Percentiles rank a stretch among this genome's conserved stretches.
phyloP scores from a whole-genome alignment of 306 rosid genomes.

The Pyrus pyrifolia region DNA sequence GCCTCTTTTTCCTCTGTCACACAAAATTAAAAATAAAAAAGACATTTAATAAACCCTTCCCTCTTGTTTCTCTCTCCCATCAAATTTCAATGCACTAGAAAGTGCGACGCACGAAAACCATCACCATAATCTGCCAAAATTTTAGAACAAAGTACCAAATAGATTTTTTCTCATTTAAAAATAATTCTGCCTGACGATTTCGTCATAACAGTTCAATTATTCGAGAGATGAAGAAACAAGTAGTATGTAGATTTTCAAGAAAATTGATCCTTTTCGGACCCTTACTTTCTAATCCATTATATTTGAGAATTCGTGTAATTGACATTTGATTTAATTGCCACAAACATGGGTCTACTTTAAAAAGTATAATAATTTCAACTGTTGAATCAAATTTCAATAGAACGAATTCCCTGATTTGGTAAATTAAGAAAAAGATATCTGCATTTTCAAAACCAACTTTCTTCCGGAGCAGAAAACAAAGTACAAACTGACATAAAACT shows the following conservation, averaged over 20 bases:
- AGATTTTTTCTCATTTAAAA: too few relatives aligned
- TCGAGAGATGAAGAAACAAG: too few relatives aligned
- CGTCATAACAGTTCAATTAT: too few relatives aligned
- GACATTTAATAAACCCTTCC: too few relatives aligned
- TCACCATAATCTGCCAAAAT: neutral
- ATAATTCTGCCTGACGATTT: too few relatives aligned
- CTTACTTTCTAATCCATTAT: too few relatives aligned
- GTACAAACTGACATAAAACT: conserved; percentile 28
- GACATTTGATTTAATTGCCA: too few relatives aligned
- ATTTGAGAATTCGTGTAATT: too few relatives aligned
- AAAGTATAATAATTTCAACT: too few relatives aligned
- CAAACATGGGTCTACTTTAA: rapidly evolving
- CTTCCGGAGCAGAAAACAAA: conserved; percentile 28
- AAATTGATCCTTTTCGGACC: too few relatives aligned
- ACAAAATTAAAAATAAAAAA: neutral
- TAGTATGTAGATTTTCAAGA: too few relatives aligned
- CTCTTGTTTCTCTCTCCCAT: neutral
- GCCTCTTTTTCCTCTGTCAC: neutral
- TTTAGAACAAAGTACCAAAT: neutral
- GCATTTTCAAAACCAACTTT: neutral
- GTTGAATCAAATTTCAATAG: too few relatives aligned
- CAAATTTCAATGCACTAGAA: neutral
- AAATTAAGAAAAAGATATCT: rapidly evolving
- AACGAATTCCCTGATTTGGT: rapidly evolving
- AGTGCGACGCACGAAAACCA: neutral